phyloP scores from a whole-genome alignment of 345 rosid species.

The Abelmoschus esculentus region DNA sequence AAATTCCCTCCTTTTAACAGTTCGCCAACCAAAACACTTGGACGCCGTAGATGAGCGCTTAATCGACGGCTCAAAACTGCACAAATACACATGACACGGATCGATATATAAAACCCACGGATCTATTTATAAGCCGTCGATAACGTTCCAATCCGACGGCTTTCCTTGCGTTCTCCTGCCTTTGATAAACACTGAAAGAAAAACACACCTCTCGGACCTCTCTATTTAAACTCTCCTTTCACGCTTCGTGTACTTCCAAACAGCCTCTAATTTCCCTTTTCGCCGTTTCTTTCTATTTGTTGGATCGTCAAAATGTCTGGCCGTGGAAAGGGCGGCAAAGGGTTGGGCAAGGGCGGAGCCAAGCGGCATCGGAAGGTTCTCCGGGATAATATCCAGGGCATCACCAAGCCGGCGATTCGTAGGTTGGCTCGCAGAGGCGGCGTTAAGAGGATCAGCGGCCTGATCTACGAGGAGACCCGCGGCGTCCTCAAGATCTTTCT shows the following conservation, averaged over 20 bases:
- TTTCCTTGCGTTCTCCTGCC: background rate
- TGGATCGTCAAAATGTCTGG: constrained; percentile 4
- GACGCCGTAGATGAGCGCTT: background rate
- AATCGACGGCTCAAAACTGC: background rate
- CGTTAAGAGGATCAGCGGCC: constrained; percentile 12
- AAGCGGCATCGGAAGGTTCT: constrained; percentile 31
- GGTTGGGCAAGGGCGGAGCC: constrained; percentile 37
- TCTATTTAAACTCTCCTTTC: background rate
- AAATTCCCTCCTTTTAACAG: background rate
- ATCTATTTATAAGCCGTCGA: background rate
- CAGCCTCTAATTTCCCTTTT: background rate
- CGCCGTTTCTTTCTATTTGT: no score
- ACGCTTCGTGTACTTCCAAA: background rate
- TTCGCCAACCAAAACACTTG: background rate
- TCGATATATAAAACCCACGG: background rate
- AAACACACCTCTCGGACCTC: background rate
- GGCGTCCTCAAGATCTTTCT: constrained; percentile 14
- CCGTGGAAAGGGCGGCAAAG: constrained; percentile 20
- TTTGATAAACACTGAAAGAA: no score
- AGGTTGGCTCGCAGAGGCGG: constrained; percentile 15
- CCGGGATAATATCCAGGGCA: constrained; percentile 25
- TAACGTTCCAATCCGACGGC: background rate
- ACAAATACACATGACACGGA: background rate
- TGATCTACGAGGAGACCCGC: constrained; percentile 15
- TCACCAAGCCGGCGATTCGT: constrained; percentile 15